Base-by-base conservation (phyloP, 306 rosid species). In the Cucurbita maxima region DNA sequence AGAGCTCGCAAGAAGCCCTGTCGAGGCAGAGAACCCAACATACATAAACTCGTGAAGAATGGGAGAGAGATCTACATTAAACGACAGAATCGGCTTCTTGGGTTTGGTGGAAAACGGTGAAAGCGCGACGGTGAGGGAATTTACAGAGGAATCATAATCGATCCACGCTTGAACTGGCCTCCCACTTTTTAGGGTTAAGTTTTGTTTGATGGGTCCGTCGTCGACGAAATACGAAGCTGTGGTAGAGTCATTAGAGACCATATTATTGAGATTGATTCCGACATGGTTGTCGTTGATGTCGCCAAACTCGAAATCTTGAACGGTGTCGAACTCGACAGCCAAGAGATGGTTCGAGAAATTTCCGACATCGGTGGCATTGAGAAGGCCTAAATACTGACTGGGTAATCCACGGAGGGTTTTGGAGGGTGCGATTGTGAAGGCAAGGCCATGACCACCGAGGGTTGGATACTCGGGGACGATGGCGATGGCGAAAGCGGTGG, bases 1-100 rank as follows among this genome's bases (percentile, higher is more conserved):
- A n/a, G 96, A 92, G 76, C 97, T 92, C 13, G 97, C 97, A 43
- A 92, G 96, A 71, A 89, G 78, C 54, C 96, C 97, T 3, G 96
- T 92, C 5, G 97, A 89, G 25, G 96, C 92, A 25, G 97, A 92
- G 76, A 92, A 92, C 16, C 97, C 97, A 73, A 89, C 92, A 54
- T 81, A 92, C 97, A 92, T 89, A 20, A 40, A 77, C 14, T 92
- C 90, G 25, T 72, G 69, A 37, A 92, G 18, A 75, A 84, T 56
- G 0, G 80, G 82, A 5, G 96, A 83, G 15, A 92, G 86, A 82
- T 92, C 92, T 59, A 87, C 53, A 12, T 52, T 37, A 54, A 78
- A 81, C 13, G 96, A 81, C 60, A 92, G 54, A 43, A 86, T 78
- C 50, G 92, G 86, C n/a, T 36, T 78, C 41, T 72, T 79, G 74